These are phyloP conservation scores for Vaucheria bursata DNA, from an alignment of 352 stramenopile genomes.

Conservation along the genomic window DNA sequence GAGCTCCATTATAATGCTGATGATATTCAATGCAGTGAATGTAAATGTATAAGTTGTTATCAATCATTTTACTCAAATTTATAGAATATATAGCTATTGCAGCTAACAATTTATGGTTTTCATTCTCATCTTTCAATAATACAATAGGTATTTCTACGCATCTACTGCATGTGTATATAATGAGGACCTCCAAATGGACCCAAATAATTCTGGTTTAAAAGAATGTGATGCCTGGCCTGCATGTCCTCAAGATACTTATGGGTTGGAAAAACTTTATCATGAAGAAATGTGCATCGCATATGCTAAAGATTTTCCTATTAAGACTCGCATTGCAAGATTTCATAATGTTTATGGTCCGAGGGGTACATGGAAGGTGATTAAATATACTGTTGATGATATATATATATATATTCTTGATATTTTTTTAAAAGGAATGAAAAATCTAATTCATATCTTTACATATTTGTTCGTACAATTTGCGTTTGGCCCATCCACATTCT, in stretches of 20 bases:
- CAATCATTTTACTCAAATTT: too few relatives aligned
- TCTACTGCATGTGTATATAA: constrained; percentile 78
- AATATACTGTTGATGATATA: constrained; percentile 51
- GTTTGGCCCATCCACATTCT: too few relatives aligned
- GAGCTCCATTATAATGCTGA: too few relatives aligned
- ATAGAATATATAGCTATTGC: too few relatives aligned
- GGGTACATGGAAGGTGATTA: constrained; percentile 75
- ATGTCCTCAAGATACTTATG: constrained; percentile 65
- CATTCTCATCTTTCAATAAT: too few relatives aligned
- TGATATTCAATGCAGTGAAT: too few relatives aligned
- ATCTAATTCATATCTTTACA: too few relatives aligned
- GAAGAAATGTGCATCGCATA: constrained; percentile 72
- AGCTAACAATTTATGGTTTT: too few relatives aligned
- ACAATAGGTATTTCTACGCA: constrained; percentile 75
- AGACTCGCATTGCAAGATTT: constrained; percentile 65
- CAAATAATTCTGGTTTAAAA: constrained; percentile 68
- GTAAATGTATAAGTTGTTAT: too few relatives aligned
- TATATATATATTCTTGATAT: too few relatives aligned
- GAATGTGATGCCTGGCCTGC: constrained; percentile 75
- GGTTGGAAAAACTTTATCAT: constrained; percentile 75
- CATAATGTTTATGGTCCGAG: constrained; percentile 79
- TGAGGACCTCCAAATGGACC: constrained; percentile 73
- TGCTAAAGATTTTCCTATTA: constrained; percentile 68
- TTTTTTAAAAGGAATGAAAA: too few relatives aligned
- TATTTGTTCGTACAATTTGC: too few relatives aligned